Evolutionary conservation across 257 asterid species (phyloP), one percentile per base, ranked within the genome.

Genomic region (Prunella vulgaris): DNA sequence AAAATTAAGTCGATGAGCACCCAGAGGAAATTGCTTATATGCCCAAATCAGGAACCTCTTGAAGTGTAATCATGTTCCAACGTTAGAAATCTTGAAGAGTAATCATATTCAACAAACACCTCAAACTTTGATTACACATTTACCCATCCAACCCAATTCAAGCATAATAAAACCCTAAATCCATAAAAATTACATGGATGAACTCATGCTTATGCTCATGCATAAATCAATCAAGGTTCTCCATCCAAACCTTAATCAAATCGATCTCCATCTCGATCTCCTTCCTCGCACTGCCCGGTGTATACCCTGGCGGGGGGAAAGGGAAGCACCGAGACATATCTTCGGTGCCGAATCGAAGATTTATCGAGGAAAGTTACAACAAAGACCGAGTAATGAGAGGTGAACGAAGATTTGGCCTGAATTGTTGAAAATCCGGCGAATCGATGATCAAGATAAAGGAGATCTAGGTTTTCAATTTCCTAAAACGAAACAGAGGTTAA

Each of bases 181-280:
- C 64, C 42, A 17, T 52, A n/a, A n/a, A n/a, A n/a, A n/a, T n/a
- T n/a, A n/a, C n/a, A n/a, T 57, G 74, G 76, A 73, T 44, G 33
- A 69, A 66, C 28, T 58, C 78, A 74, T 13, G 77, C 28, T 58
- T 76, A 74, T 13, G 77, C 56, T 61, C 67, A 76, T 10, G 77
- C 76, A 64, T 59, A 74, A 76, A 81, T 74, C 66, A 82, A 81
- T 79, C 83, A 63, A 83, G 81, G 46, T 74, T 80, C 76, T 80
- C 81, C 65, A 68, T 76, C 37, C 84, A 82, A 86, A 91, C 97
- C 97, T 88, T 88, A 84, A 84, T 86, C 92, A 85, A 85, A 69
- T 86, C 97, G 90, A 86, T 92, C n/a, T n/a, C n/a, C 95, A 89
- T 84, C n/a, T n/a, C n/a, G 84, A 90, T 88, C 76, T 79, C 92